Conservation (phyloP, 495 filamentous ascomycete genomes). For the Penicillium soppii region DNA sequence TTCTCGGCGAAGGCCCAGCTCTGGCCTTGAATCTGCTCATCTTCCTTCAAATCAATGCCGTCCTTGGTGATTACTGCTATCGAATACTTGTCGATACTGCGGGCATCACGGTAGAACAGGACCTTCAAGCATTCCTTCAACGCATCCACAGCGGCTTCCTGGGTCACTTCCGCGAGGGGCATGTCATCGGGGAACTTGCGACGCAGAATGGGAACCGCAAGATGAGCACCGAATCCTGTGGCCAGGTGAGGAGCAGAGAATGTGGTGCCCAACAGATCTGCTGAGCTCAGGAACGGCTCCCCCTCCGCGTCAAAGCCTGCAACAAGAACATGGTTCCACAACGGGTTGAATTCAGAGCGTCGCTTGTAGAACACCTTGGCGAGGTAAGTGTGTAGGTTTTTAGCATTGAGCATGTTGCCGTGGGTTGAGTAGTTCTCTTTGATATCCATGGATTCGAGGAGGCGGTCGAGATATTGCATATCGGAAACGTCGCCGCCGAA, state of each 20-base stretch:
- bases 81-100: conserved; percentile 86
- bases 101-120: conserved; percentile 93
- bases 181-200: conserved; percentile 77
- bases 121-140: conserved; percentile 96
- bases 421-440: conserved; percentile 77
- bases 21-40: conserved; percentile 75
- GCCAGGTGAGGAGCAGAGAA: conserved; percentile 84
- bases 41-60: conserved; percentile 73
- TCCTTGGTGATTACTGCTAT: conserved; percentile 86
- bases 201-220: conserved; percentile 89
- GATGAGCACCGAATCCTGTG: conserved; percentile 89
- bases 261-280: conserved; percentile 90
- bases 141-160: conserved; percentile 75
- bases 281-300: conserved; percentile 84
- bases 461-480: conserved; percentile 96
- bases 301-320: conserved; percentile 77
- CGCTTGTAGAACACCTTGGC: conserved; percentile 92
- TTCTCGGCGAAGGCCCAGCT: conserved; percentile 96
- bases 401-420: conserved; percentile 69
- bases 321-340: conserved; percentile 94
- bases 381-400: conserved; percentile 93
- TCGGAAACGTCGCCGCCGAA: conserved; percentile 95
- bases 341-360: conserved; percentile 90
- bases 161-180: conserved; percentile 63
- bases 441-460: conserved; percentile 81